Conservation (phyloP, 2,329 filamentous ascomycete genomes). For the Setomelanomma holmii region DNA sequence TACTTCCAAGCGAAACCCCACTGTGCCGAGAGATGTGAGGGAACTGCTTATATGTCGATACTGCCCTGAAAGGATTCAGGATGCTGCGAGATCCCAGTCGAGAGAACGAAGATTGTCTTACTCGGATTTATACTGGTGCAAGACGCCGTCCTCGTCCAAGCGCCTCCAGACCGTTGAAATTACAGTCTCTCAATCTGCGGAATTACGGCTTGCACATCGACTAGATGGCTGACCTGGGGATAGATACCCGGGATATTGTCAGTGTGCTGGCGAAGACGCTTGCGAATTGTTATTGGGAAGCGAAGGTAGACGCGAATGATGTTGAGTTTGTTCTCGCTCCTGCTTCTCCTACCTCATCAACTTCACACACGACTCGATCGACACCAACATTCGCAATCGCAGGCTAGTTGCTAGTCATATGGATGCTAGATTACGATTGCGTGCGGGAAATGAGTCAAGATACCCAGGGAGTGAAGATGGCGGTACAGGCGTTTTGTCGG, state of each 20-base stretch:
- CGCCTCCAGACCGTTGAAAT: no score
- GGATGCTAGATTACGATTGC: conserved; percentile 66
- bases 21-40: conserved; percentile 17
- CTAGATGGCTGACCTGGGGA: conserved; percentile 55
- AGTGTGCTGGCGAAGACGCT: conserved; percentile 57
- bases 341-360: no score
- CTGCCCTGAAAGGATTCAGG: conserved; percentile 33
- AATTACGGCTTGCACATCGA: conserved; percentile 61
- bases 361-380: no score
- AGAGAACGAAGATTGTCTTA: conserved; percentile 53
- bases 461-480: conserved; percentile 48
- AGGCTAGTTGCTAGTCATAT: conserved; percentile 15
- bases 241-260: conserved; percentile 50
- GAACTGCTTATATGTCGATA: conserved; percentile 42
- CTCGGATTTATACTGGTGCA: conserved; percentile 57
- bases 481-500: conserved; percentile 53
- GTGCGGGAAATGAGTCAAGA: conserved; percentile 60
- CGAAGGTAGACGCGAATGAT: conserved; percentile 59
- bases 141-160: not conserved
- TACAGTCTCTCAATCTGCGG: conserved; percentile 54
- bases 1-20: not conserved
- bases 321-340: conserved; percentile 62
- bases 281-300: conserved; percentile 59
- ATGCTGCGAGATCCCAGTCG: conserved; percentile 17
- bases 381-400: not conserved